These are phyloP conservation scores for Coniochaeta hoffmannii DNA, from an alignment of 2,329 filamentous ascomycete species.

Conservation along the genomic window DNA sequence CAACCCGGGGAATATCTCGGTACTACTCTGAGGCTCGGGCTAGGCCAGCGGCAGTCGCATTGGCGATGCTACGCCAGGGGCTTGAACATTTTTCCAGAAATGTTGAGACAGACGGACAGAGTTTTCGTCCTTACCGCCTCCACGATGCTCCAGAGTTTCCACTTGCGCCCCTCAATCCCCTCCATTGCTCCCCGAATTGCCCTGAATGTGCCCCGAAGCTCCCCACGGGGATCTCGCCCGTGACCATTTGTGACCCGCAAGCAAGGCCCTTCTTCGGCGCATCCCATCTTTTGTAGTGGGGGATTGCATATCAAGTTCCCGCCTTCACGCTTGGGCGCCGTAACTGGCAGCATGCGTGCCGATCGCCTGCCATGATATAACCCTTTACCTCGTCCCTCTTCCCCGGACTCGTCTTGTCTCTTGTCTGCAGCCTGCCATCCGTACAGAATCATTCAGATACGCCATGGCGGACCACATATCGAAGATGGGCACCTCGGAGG, in stretches of 20 bases:
- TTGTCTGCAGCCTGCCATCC: not conserved
- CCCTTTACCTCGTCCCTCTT: not conserved
- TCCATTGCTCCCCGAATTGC: not conserved
- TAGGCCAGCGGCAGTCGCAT: not conserved
- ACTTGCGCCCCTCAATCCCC: not conserved
- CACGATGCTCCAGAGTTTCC: not conserved
- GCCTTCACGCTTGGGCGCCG: not conserved
- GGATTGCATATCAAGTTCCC: not conserved
- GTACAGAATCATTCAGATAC: not conserved
- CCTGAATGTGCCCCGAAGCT: too few species aligned
- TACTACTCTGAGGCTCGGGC: not conserved
- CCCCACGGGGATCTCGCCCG: conserved; percentile 1
- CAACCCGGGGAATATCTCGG: too few species aligned
- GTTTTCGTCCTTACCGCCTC: not conserved
- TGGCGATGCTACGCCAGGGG: not conserved
- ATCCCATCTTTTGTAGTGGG: not conserved
- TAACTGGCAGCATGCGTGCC: not conserved
- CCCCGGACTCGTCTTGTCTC: not conserved
- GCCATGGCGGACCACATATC: conserved; percentile 2
- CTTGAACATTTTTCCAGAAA: not conserved
- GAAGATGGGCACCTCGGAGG: not conserved
- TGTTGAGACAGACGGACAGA: not conserved
- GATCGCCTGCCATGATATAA: not conserved
- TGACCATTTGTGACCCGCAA: not conserved
- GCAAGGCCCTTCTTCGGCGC: not conserved